Evolutionary conservation across 1,284 basidiomycete species (phyloP).

Genomic region (Anthracocystis setariae): DNA sequence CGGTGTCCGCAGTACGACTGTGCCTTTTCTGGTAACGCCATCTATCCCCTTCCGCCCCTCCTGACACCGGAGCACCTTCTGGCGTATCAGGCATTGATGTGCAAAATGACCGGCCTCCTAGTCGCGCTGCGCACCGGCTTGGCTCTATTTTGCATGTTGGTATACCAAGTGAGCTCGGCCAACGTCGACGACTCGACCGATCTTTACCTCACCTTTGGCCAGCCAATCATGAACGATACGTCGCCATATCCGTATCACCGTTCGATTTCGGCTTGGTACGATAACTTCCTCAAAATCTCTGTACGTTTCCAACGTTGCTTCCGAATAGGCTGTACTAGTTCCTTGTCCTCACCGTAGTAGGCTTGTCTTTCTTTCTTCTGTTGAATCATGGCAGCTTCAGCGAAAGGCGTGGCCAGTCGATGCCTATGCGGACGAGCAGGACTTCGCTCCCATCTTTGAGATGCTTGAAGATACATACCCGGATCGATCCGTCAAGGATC

Average conservation of each 20-base stretch:
- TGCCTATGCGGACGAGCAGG: slow-evolving; percentile 19
- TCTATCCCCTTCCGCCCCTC: no score
- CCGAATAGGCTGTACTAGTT: neutral
- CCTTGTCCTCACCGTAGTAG: no score
- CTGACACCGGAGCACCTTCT: no score
- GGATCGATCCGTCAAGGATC: slow-evolving; percentile 9
- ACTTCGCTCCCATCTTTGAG: slow-evolving; percentile 34
- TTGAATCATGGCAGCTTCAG: slow-evolving; percentile 13
- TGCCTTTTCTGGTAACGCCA: no score
- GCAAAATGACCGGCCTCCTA: neutral
- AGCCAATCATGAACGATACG: slow-evolving; percentile 24
- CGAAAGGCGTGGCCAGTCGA: slow-evolving; percentile 40
- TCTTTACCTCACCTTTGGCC: slow-evolving; percentile 19
- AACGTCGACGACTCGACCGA: slow-evolving; percentile 27
- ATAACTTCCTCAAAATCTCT: slow-evolving; percentile 29
- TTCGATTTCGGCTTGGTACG: slow-evolving; percentile 38
- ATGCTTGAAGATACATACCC: slow-evolving; percentile 18
- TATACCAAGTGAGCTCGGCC: neutral
- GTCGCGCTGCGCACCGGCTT: neutral
- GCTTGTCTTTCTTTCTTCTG: neutral
- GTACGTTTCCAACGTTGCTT: slow-evolving; percentile 2
- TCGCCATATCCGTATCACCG: slow-evolving; percentile 27
- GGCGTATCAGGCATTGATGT: no score
- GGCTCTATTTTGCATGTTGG: slow-evolving; percentile 1
- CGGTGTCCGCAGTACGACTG: no score